Conservation (phyloP, 441 rosid species). For the Hura crepitans region DNA sequence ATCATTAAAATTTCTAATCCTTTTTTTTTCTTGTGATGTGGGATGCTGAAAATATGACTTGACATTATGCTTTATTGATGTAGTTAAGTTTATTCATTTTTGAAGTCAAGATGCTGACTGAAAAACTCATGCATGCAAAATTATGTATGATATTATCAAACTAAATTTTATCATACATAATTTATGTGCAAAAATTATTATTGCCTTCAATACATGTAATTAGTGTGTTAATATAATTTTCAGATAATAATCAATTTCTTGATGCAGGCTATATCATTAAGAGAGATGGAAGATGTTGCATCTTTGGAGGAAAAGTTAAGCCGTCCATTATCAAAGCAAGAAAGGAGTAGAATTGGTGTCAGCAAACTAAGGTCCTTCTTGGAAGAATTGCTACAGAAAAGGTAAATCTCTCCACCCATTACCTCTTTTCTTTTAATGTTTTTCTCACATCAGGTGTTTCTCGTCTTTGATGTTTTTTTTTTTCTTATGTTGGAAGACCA, state of each 20-base stretch:
- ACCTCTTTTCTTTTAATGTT: background rate
- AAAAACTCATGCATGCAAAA: background rate
- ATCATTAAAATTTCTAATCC: background rate
- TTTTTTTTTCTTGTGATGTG: background rate
- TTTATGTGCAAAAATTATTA: too few species aligned
- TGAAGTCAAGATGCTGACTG: background rate
- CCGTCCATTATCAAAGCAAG: constrained; percentile 68
- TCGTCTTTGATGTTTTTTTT: constrained; percentile 13
- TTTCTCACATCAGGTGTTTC: constrained; percentile 5
- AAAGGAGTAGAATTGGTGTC: constrained; percentile 78
- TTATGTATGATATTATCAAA: too few species aligned
- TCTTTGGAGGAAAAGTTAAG: constrained; percentile 82
- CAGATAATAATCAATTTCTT: constrained; percentile 8
- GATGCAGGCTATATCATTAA: constrained; percentile 56
- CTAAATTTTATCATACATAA: too few species aligned
- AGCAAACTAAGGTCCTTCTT: constrained; percentile 83
- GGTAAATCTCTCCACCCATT: constrained; percentile 32
- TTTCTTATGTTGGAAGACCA: constrained; percentile 12
- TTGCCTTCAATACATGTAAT: background rate
- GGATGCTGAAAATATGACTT: background rate
- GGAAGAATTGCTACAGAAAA: constrained; percentile 83
- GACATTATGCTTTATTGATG: background rate
- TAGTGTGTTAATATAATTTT: background rate
- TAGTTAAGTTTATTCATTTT: background rate
- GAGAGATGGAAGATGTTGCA: constrained; percentile 70